A percentile compares a stretch with the other conserved stretches of the same genome.
Conservation (phyloP, 2,329 filamentous ascomycete species). For the Cercospora janseana region DNA sequence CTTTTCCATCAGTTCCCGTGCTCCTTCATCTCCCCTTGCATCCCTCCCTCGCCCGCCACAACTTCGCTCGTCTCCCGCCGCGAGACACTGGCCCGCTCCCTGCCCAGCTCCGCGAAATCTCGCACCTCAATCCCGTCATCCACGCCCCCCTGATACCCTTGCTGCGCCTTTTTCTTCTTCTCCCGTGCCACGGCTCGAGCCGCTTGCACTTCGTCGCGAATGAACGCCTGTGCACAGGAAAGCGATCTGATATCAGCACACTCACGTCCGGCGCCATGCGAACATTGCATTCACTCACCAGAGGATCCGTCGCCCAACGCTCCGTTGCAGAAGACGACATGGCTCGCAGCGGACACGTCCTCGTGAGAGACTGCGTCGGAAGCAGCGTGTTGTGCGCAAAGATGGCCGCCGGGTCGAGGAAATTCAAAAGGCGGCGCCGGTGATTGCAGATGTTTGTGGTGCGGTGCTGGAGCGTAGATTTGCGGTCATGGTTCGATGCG, state of each 20-base stretch:
- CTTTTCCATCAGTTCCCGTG: too few relatives aligned
- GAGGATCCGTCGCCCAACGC: slow-evolving; percentile 5
- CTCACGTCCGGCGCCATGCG: neutral
- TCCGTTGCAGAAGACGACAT: neutral
- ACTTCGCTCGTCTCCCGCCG: neutral
- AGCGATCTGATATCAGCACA: neutral
- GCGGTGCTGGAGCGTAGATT: neutral
- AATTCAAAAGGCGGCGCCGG: neutral
- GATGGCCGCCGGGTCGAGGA: slow-evolving; percentile 8
- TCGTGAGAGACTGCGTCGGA: neutral
- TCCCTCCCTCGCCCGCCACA: neutral
- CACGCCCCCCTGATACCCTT: neutral
- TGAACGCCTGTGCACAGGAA: slow-evolving; percentile 1
- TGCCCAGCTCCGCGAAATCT: neutral
- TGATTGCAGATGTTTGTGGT: neutral
- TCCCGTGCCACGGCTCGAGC: neutral
- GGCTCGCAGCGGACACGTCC: neutral
- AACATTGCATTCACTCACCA: slow-evolving; percentile 1
- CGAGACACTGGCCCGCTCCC: neutral
- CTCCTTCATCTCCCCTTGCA: neutral
- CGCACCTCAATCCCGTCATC: neutral
- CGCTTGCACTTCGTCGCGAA: neutral
- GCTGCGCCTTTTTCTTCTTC: neutral
- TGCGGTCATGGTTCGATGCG: neutral
- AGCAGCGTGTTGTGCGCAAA: slow-evolving; percentile 10